Percentiles rank a stretch among this genome's conserved stretches.
phyloP scores from a whole-genome alignment of 2,329 filamentous ascomycete species.

The Penicillium sp. region DNA sequence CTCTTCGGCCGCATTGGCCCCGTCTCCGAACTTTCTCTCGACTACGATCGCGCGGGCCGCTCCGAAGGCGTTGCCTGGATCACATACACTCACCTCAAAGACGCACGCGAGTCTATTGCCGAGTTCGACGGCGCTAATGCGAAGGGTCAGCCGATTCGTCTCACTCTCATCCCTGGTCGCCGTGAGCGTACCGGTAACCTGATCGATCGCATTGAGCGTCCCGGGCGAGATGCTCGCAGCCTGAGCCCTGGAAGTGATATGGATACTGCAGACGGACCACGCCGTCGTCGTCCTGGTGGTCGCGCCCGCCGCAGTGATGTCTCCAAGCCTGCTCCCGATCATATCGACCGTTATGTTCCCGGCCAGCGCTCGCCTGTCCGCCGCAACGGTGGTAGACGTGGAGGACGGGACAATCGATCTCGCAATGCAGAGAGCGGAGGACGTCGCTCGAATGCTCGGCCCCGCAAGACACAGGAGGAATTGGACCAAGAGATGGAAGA shows the following conservation, averaged over 20 bases:
- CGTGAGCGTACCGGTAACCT: conserved; percentile 45
- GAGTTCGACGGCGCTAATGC: conserved; percentile 89
- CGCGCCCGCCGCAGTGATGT: conserved; percentile 50
- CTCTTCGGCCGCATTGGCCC: conserved; percentile 74
- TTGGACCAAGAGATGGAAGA: conserved; percentile 96
- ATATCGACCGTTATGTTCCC: conserved; percentile 75
- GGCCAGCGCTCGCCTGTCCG: conserved; percentile 44
- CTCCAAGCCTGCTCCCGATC: conserved; percentile 54
- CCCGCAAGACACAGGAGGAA: conserved; percentile 83
- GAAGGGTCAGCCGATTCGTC: conserved; percentile 75
- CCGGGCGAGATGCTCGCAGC: conserved; percentile 39
- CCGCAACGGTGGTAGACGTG: conserved; percentile 48
- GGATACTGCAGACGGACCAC: conserved; percentile 26
- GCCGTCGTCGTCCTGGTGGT: conserved; percentile 39
- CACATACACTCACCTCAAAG: conserved; percentile 64
- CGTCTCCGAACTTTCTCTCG: conserved; percentile 61
- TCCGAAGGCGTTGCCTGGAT: conserved; percentile 81
- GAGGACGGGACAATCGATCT: conserved; percentile 37
- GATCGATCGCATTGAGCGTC: conserved; percentile 56
- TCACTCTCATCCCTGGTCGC: conserved; percentile 58
- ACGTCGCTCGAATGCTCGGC: conserved; percentile 50
- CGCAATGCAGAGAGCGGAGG: conserved; percentile 18
- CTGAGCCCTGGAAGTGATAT: conserved; percentile 37
- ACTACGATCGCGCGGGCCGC: conserved; percentile 82
- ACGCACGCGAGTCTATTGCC: conserved; percentile 67